phyloP scores from a whole-genome alignment of 441 rosid genomes.

The Mallotus japonicus region DNA sequence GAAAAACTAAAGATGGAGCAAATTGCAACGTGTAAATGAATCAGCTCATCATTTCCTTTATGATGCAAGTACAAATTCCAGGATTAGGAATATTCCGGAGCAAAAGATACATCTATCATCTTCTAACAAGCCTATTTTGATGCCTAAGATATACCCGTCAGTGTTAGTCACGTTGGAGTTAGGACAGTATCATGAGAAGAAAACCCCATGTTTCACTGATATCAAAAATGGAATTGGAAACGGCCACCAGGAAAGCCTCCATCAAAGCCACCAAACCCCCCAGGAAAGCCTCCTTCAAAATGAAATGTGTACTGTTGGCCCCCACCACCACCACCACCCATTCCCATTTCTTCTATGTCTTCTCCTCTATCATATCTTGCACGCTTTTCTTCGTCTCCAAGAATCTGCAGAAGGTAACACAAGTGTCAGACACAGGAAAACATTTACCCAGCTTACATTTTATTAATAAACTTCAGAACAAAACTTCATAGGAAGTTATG shows the following conservation, averaged over 20 bases:
- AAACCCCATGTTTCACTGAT: conserved; percentile 11
- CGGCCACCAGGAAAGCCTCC: conserved; percentile 72
- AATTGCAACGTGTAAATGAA: conserved; percentile 1
- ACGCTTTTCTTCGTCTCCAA: conserved; percentile 89
- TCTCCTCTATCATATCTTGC: conserved; percentile 92
- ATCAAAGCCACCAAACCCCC: conserved; percentile 87
- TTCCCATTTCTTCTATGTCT: conserved; percentile 89
- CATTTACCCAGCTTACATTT: not conserved
- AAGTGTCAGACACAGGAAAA: conserved; percentile 10
- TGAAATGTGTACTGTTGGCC: conserved; percentile 81
- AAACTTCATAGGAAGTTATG: not conserved
- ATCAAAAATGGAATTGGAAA: conserved; percentile 63
- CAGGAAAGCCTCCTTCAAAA: conserved; percentile 90
- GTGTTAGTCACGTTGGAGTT: conserved; percentile 19
- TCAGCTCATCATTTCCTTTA: conserved; percentile 15
- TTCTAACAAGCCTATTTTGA: not conserved
- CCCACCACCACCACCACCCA: conserved; percentile 79
- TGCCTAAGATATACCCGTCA: conserved; percentile 11
- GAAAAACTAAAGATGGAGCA: not conserved
- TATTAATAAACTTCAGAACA: not conserved
- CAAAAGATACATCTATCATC: not conserved
- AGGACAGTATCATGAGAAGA: not conserved
- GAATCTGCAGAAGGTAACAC: conserved; percentile 47
- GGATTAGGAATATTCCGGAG: not conserved
- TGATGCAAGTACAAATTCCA: conserved; percentile 26